Conservation (phyloP, 2,329 filamentous ascomycete species). For the Fonsecaea multimorphosa region DNA sequence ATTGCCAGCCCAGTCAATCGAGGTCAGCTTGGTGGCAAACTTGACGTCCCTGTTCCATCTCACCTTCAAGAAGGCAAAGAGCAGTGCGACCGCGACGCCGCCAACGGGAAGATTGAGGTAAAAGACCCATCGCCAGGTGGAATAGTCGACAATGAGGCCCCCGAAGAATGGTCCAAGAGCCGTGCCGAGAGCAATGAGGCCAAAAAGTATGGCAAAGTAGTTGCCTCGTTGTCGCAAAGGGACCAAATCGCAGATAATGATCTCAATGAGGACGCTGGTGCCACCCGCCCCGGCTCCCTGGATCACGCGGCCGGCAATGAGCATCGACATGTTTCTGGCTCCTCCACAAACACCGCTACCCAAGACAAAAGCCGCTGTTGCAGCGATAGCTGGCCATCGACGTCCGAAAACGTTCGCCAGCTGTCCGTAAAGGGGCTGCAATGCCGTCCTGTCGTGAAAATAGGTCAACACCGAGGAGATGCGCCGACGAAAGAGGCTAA, state of each 20-base stretch:
- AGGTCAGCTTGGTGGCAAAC: constrained; percentile 41
- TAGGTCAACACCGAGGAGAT: not conserved
- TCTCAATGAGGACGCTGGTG: constrained; percentile 52
- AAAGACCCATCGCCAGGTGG: constrained; percentile 45
- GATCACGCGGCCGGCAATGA: constrained; percentile 48
- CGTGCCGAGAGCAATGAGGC: constrained; percentile 43
- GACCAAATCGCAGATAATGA: constrained; percentile 59
- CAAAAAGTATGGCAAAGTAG: constrained; percentile 43
- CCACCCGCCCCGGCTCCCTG: constrained; percentile 61
- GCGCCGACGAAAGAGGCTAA: not conserved
- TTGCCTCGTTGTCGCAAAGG: constrained; percentile 43
- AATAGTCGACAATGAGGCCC: constrained; percentile 47
- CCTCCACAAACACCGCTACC: constrained; percentile 61
- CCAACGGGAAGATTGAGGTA: constrained; percentile 51
- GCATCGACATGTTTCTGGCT: constrained; percentile 50
- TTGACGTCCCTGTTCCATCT: constrained; percentile 35
- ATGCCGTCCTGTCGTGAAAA: constrained; percentile 44
- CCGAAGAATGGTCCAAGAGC: constrained; percentile 47
- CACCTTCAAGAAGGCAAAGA: constrained; percentile 45
- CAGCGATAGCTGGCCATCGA: constrained; percentile 49
- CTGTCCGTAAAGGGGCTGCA: constrained; percentile 60
- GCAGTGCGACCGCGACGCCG: constrained; percentile 36
- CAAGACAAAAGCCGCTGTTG: constrained; percentile 57
- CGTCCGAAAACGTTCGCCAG: constrained; percentile 60
- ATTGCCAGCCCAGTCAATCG: constrained; percentile 53